phyloP scores from a whole-genome alignment of 192 early-diverging fungal genomes.

The Podila clonocystis region DNA sequence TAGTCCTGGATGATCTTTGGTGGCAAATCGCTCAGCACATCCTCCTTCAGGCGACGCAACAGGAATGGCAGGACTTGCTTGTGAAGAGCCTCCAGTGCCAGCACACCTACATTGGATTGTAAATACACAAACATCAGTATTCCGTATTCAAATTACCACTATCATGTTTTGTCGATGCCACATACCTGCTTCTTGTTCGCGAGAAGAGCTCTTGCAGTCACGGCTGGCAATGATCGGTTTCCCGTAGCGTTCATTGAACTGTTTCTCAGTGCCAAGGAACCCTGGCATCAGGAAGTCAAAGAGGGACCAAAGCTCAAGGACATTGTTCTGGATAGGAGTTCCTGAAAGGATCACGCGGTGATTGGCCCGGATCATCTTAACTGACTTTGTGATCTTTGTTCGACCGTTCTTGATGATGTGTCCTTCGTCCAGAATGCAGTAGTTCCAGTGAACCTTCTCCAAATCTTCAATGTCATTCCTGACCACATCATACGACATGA shows the following conservation, averaged over 20 bases:
- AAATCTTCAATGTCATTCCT: constrained; percentile 95
- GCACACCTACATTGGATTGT: constrained; percentile 59
- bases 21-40: constrained; percentile 95
- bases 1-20: constrained; percentile 99
- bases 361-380: constrained; percentile 86
- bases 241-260: constrained; percentile 94
- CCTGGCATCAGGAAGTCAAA: constrained; percentile 99
- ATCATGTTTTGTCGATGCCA: background rate
- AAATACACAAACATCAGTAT: constrained; percentile 2
- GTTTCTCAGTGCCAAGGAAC: constrained; percentile 92
- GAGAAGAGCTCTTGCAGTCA: constrained; percentile 85
- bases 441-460: constrained; percentile 82
- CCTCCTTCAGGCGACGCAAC: constrained; percentile 96
- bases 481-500: constrained; percentile 97
- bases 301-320: constrained; percentile 96
- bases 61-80: constrained; percentile 97
- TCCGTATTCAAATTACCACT: background rate
- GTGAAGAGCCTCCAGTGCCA: constrained; percentile 94
- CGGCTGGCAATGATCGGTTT: constrained; percentile 92
- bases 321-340: constrained; percentile 98
- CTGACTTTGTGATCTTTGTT: constrained; percentile 94
- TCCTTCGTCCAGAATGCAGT: constrained; percentile 97
- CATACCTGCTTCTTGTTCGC: constrained; percentile 70
- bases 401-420: constrained; percentile 97
- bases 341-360: constrained; percentile 96